Conservation (phyloP, 345 rosid genomes). For the Punica granatum region DNA sequence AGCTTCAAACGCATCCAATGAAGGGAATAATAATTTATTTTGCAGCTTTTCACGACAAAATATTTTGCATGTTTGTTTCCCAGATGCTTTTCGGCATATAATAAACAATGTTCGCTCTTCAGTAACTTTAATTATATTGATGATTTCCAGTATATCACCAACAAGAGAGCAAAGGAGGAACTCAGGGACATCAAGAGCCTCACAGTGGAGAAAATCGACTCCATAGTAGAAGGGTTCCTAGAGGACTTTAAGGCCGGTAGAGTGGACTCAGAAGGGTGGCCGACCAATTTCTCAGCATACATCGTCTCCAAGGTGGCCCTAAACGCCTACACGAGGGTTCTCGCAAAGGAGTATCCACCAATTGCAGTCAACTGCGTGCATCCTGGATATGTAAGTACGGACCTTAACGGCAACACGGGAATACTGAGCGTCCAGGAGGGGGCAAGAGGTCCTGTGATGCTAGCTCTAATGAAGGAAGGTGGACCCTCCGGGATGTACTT, state of each 20-base stretch:
- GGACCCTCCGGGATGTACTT: constrained; percentile 16
- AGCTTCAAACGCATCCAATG: no score
- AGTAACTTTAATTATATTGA: no score
- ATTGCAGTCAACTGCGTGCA: constrained; percentile 8
- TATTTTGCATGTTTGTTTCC: no score
- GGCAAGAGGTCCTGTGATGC: constrained; percentile 13
- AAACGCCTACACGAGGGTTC: constrained; percentile 21
- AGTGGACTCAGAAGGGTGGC: constrained; percentile 15
- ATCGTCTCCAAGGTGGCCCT: constrained; percentile 15
- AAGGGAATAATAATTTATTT: no score
- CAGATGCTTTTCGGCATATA: no score
- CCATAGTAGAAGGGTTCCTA: constrained; percentile 11
- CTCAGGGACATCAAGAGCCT: constrained; percentile 8
- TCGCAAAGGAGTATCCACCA: constrained; percentile 10
- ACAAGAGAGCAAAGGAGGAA: constrained; percentile 10
- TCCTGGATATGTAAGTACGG: constrained; percentile 17
- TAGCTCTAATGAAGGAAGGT: constrained; percentile 13
- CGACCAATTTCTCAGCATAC: constrained; percentile 7
- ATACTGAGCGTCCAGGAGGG: constrained; percentile 10
- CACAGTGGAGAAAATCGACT: constrained; percentile 17
- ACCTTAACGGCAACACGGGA: constrained; percentile 8
- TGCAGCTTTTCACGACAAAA: no score
- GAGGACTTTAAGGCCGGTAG: constrained; percentile 14
- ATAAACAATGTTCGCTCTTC: no score
- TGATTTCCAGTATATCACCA: constrained; percentile 8